Percentiles rank a stretch among this genome's conserved stretches.
These are phyloP conservation scores for Rhodotorula diobovata DNA, from an alignment of 768 basidiomycete genomes.

Conservation along the genomic window DNA sequence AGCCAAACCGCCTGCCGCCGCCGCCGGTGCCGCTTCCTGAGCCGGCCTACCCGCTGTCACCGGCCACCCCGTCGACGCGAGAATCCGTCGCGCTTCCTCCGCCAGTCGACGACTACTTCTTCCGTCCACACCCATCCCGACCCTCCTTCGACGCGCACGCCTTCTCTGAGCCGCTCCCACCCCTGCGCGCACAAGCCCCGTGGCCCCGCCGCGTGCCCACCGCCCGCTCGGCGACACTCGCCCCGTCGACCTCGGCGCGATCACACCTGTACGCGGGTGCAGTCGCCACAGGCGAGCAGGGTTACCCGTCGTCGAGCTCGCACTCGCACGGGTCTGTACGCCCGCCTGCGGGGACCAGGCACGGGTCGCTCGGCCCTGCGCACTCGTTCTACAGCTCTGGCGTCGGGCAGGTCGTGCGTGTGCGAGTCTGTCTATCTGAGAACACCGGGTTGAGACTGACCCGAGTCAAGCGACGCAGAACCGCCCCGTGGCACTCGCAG, in stretches of 20 bases:
- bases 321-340: not conserved
- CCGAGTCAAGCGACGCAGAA: too few species aligned
- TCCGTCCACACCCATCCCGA: not conserved
- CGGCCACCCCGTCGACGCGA: not conserved
- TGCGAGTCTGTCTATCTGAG: too few species aligned
- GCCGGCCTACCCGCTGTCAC: not conserved
- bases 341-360: not conserved
- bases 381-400: not conserved
- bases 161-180: not conserved
- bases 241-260: not conserved
- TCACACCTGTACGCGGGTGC: not conserved
- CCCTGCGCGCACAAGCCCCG: not conserved
- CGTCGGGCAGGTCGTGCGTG: not conserved
- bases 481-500: too few species aligned
- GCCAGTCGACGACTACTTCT: not conserved
- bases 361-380: not conserved
- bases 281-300: too few species aligned
- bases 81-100: not conserved
- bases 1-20: not conserved
- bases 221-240: not conserved
- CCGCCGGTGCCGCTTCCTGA: not conserved
- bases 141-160: not conserved
- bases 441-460: too few species aligned
- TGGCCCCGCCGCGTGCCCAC: too few species aligned
- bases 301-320: not conserved